phyloP scores from a whole-genome alignment of 225 moss, liverwort and hornwort species.

The Pleurozium schreberi region DNA sequence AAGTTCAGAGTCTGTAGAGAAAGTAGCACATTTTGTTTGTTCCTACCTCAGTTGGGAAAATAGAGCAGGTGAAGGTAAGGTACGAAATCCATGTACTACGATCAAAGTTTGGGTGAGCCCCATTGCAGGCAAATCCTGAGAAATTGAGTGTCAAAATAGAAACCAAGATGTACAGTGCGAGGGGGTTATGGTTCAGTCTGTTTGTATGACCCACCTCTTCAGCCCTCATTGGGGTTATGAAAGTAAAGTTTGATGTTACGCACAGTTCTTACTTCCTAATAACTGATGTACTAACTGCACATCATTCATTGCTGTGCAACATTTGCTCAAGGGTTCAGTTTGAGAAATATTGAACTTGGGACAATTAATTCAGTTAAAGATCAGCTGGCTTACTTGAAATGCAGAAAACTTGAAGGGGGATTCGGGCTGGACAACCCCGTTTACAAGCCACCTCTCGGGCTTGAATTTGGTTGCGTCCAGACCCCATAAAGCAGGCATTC shows the following conservation, averaged over 20 bases:
- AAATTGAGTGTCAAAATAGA: background rate
- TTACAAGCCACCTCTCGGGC: constrained; percentile 55
- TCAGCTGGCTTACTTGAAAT: constrained; percentile 34
- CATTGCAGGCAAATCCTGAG: too few species aligned
- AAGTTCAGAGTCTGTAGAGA: too few species aligned
- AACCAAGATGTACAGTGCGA: background rate
- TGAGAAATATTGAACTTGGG: background rate
- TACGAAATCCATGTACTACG: too few species aligned
- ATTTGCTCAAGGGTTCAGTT: too few species aligned
- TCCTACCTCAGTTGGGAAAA: too few species aligned
- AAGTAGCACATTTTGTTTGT: too few species aligned
- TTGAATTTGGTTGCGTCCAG: constrained; percentile 33
- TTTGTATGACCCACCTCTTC: background rate
- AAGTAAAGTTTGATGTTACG: background rate
- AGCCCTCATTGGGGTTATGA: background rate
- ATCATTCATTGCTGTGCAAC: background rate
- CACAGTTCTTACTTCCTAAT: background rate
- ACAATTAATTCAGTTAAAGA: too few species aligned
- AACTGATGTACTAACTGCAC: background rate
- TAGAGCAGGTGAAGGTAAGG: too few species aligned
- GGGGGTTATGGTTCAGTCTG: background rate
- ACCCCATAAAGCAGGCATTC: constrained; percentile 51
- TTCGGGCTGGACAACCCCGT: constrained; percentile 28
- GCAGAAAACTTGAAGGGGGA: constrained; percentile 53
- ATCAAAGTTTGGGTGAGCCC: too few species aligned